Base-by-base conservation (phyloP, 2,329 filamentous ascomycete genomes). In the Verticillium alfalfae region DNA sequence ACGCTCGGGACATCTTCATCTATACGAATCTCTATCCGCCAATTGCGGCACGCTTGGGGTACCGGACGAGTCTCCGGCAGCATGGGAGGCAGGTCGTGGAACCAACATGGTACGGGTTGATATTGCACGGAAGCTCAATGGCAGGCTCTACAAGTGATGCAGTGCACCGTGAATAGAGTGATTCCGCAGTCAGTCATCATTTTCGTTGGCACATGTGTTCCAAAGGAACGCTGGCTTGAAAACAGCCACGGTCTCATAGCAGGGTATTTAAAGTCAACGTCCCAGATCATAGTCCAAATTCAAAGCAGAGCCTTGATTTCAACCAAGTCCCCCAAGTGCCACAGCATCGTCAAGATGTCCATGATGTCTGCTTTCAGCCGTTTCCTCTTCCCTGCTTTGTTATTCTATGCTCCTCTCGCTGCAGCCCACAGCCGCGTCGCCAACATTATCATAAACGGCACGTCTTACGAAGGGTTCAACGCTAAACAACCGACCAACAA, bases 391-490 rank as follows among this genome's bases (percentile, higher is more conserved):
- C 12, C 37, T 22, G 22, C 37, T 1, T 38, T 58, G 18, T 38
- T 58, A 22, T 9, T 58, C 37, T 10, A 26, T 5, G n/a, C 37
- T 18, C 26, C 56, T 10, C 22, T 38, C 5, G 56, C 34, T 2
- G 15, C 16, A 6, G 66, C 67, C 3, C 72, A 74, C 58, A 73
- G 72, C 5, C 72, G 71, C 61, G 67, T 75, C 60, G 59, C 66
- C 22, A 70, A 70, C 65, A 66, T 75, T 60, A 74, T 78, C 58
- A 76, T 80, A 58, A 78, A 81, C 64, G 81, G 81, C 58, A 70
- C 70, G 4, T 79, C 74, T 66, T 80, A 80, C 68, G 66, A 71
- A 34, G 79, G 79, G 52, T 81, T 76, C 69, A 67, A 78, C 56
- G 67, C 71, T 3, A 66, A 66, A 6, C 60, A 62, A 2, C 59